Conservation (phyloP, 768 basidiomycete genomes). For the Rubroboletus pulcherrimus region DNA sequence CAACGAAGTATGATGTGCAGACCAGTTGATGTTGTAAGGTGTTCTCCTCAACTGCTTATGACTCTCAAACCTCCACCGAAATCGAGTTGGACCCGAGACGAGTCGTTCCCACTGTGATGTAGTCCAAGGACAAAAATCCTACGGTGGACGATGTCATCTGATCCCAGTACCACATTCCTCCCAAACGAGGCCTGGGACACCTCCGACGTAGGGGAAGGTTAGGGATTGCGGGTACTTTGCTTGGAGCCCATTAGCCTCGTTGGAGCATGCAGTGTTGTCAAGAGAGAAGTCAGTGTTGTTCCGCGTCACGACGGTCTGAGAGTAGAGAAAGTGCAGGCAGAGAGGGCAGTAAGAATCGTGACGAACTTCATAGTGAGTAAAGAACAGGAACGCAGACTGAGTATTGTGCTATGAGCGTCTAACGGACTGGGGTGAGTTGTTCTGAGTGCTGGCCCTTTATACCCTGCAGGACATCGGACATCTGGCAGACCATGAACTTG, state of each 20-base stretch:
- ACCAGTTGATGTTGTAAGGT: not conserved
- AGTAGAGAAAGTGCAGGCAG: not conserved
- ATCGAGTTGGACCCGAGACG: not conserved
- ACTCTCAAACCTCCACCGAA: not conserved
- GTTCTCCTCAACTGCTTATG: not conserved
- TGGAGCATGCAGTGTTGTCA: slow-evolving; percentile 35
- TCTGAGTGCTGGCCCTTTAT: not conserved
- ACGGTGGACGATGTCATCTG: not conserved
- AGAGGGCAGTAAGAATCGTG: not conserved
- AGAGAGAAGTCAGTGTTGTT: slow-evolving; percentile 24
- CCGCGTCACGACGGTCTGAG: not conserved
- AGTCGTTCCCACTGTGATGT: not conserved
- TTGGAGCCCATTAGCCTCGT: not conserved
- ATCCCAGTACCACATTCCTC: not conserved
- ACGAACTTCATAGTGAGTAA: not conserved
- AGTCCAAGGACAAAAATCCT: not conserved
- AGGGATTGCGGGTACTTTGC: no score
- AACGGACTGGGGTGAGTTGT: not conserved
- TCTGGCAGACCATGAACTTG: not conserved
- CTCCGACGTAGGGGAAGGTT: slow-evolving; percentile 30
- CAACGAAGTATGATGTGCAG: not conserved
- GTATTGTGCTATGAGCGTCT: not conserved
- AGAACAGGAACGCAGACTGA: not conserved
- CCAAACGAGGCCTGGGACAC: slow-evolving; percentile 6
- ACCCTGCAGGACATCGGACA: not conserved